Conservation (phyloP, 352 stramenopile genomes). For the Phytopythium sindhum region DNA sequence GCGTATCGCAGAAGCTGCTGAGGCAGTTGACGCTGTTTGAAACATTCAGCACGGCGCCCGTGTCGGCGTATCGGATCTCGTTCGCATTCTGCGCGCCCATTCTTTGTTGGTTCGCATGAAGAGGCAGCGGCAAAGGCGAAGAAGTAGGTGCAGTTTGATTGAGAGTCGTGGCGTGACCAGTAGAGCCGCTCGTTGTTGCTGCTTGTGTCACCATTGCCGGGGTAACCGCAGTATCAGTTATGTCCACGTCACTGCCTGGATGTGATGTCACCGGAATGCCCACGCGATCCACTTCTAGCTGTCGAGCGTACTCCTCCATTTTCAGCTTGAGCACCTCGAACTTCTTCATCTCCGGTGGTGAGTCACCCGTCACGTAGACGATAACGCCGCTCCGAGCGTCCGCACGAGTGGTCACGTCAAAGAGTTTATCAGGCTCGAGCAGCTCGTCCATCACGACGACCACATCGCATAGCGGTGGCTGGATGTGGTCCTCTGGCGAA, state of each 20-base stretch:
- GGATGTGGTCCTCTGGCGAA: conserved; percentile 38
- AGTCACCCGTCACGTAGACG: conserved; percentile 67
- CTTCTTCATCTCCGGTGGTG: conserved; percentile 37
- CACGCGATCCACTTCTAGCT: conserved; percentile 39
- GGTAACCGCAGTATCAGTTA: background rate
- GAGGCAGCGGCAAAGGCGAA: background rate
- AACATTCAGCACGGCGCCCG: conserved; percentile 58
- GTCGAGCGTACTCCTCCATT: conserved; percentile 48
- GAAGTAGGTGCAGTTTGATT: background rate
- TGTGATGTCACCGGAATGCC: background rate
- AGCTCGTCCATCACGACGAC: conserved; percentile 80
- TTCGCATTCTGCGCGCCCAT: conserved; percentile 18
- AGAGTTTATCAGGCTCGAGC: conserved; percentile 66
- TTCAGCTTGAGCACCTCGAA: conserved; percentile 58
- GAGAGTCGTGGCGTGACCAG: background rate
- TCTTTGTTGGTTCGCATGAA: background rate
- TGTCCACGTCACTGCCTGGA: background rate
- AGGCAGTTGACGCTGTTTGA: conserved; percentile 61
- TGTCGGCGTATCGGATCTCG: conserved; percentile 64
- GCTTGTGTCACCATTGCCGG: background rate
- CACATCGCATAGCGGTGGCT: conserved; percentile 55
- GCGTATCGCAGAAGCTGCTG: conserved; percentile 77
- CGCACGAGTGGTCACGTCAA: conserved; percentile 58
- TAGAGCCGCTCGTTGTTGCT: background rate
- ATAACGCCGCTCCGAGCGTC: conserved; percentile 36